Evolutionary conservation across 768 basidiomycete genomes (phyloP).

Genomic region (Rubroboletus pulcherrimus): DNA sequence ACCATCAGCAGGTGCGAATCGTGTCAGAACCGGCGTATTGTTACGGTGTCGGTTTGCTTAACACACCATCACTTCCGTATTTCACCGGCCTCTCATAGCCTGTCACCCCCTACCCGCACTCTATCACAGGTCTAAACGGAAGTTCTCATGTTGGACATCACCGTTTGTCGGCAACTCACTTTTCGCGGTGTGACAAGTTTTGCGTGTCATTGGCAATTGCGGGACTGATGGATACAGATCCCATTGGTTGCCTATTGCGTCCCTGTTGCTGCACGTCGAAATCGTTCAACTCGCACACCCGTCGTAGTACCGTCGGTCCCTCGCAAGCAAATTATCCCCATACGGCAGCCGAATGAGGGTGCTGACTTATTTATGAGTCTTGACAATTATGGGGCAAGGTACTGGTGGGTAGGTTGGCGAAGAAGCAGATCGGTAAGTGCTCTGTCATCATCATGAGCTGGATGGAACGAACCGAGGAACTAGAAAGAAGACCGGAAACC

Average conservation of each 20-base stretch:
- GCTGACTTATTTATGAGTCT: not conserved
- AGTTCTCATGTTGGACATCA: not conserved
- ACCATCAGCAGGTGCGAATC: constrained; percentile 3
- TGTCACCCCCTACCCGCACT: not conserved
- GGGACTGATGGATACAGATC: not conserved
- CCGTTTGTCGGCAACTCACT: not conserved
- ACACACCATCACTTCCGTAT: not conserved
- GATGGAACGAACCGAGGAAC: not conserved
- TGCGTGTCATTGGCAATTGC: not conserved
- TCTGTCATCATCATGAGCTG: not conserved
- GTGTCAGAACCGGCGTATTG: not conserved
- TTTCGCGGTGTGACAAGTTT: not conserved
- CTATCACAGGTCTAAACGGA: not conserved
- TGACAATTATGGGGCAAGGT: not conserved
- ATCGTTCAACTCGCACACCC: not conserved
- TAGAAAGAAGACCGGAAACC: not conserved
- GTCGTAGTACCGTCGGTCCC: not conserved
- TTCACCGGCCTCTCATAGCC: no score
- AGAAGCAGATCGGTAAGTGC: not conserved
- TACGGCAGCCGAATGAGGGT: constrained; percentile 2
- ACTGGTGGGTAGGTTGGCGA: not conserved
- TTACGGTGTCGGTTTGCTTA: not conserved
- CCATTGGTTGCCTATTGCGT: not conserved
- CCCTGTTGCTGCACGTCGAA: not conserved
- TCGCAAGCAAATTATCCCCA: constrained; percentile 2